Evolutionary conservation across 192 early-diverging fungal species (phyloP).

Genomic region (Paraglomus brasilianum): DNA sequence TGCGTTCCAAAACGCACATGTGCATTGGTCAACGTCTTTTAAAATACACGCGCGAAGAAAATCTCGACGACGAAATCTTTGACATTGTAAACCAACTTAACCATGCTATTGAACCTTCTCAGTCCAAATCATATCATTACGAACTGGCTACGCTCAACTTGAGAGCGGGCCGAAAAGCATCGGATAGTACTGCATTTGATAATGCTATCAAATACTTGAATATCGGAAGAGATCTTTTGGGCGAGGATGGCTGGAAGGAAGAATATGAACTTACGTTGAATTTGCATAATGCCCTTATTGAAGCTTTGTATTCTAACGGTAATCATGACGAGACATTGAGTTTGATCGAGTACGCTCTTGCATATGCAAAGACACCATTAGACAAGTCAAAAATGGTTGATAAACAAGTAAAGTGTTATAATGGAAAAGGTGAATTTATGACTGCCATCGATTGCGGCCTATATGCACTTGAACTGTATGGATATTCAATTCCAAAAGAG

Average conservation of each 20-base stretch:
- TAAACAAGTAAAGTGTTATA: conserved; percentile 35
- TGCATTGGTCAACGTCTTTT: conserved; percentile 35
- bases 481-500: conserved; percentile 25
- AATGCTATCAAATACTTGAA: conserved; percentile 27
- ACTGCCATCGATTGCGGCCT: conserved; percentile 33
- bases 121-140: not conserved
- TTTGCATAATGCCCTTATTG: conserved; percentile 31
- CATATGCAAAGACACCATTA: conserved; percentile 7
- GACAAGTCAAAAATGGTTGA: conserved; percentile 14
- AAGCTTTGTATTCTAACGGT: conserved; percentile 30
- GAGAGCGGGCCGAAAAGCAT: conserved; percentile 35
- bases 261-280: conserved; percentile 31
- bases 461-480: conserved; percentile 25
- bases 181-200: conserved; percentile 32
- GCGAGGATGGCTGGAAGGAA: conserved; percentile 30
- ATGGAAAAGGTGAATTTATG: conserved; percentile 24
- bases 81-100: conserved; percentile 42
- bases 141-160: conserved; percentile 28
- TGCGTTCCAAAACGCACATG: conserved; percentile 33
- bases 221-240: conserved; percentile 20
- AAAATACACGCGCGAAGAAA: conserved; percentile 26
- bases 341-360: conserved; percentile 15
- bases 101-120: conserved; percentile 25
- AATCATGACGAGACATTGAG: conserved; percentile 24
- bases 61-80: conserved; percentile 38